Evolutionary conservation across 495 filamentous ascomycete genomes (phyloP), one percentile per base, ranked within the genome.

Genomic region (Penicillium pancosmium): DNA sequence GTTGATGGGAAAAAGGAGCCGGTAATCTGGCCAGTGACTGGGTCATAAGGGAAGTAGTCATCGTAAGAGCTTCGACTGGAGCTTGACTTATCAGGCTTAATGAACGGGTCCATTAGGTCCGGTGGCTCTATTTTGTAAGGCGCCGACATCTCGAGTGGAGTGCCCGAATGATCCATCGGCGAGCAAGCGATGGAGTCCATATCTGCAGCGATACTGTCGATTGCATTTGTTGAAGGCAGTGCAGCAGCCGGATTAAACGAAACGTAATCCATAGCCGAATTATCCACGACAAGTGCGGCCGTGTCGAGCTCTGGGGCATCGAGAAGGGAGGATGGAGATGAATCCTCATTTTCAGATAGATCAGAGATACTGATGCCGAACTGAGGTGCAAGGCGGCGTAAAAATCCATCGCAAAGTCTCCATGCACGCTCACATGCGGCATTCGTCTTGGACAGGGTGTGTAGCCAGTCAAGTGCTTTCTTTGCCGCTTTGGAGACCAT

Each of bases 381-480:
- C 23, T 69, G 58, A 3, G 80, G 78, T 3, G 76, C 77, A 0
- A 80, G 72, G n/a, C 72, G 76, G 16, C 71, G 69, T 6, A 84
- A 63, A 41, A 82, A 72, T 19, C 73, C 70, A 50, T 81, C 77
- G 48, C 80, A 83, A 5, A 83, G 72, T 46, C 75, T 78, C 69
- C 77, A 84, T 41, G 82, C 82, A 60, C 78, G 72, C 53, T 79
- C 69, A 2, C 83, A 80, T 5, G 75, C 70, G 23, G 75, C 65
- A 53, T 72, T 84, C 27, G 74, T 70, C 38, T 65, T 71, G 19
- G 80, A 76, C 59, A 86, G 71, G 4, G 73, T 66, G 23, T 67
- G 63, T 2, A 87, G 66, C 83, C 84, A 87, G 47, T 75, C 71
- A 13, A 85, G 63, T 12, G 82, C 73, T 53, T 83, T 84, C 55